These are phyloP conservation scores for Polychaeton citri DNA, from an alignment of 2,329 filamentous ascomycete species.

Conservation along the genomic window DNA sequence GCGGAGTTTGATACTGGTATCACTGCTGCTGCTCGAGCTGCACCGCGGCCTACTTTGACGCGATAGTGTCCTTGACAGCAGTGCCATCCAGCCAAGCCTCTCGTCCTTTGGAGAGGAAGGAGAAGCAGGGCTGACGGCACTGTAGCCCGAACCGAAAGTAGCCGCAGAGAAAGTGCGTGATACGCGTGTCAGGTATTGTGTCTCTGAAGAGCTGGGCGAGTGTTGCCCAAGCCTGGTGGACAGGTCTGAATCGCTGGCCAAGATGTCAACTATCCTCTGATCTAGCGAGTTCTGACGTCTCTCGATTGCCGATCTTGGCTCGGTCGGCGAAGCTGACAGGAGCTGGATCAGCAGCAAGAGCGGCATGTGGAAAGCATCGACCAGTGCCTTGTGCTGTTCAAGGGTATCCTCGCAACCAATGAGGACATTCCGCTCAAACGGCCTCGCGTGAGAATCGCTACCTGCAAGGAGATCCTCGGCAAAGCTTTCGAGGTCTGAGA, in stretches of 20 bases:
- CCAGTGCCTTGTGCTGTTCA: background rate
- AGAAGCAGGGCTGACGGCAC: background rate
- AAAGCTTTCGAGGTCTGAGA: background rate
- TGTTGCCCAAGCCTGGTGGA: background rate
- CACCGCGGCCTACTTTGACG: background rate
- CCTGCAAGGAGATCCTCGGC: background rate
- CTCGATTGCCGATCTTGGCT: background rate
- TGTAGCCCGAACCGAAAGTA: background rate
- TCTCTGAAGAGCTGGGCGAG: background rate
- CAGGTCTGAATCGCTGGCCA: background rate
- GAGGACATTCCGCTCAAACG: background rate
- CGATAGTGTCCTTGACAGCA: background rate
- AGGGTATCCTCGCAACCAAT: background rate
- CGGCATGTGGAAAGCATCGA: background rate
- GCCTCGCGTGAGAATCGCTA: background rate
- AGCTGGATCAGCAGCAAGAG: background rate
- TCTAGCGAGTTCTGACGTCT: background rate
- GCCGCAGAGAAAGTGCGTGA: background rate
- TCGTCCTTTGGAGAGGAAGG: background rate
- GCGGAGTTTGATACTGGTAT: background rate
- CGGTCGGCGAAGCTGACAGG: background rate
- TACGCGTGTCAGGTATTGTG: background rate
- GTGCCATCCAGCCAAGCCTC: background rate
- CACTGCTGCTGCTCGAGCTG: background rate
- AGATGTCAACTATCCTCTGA: background rate